Evolutionary conservation across 2,329 filamentous ascomycete genomes (phyloP), one percentile per base, ranked within the genome.

Genomic region (Bipolaris gigantea): DNA sequence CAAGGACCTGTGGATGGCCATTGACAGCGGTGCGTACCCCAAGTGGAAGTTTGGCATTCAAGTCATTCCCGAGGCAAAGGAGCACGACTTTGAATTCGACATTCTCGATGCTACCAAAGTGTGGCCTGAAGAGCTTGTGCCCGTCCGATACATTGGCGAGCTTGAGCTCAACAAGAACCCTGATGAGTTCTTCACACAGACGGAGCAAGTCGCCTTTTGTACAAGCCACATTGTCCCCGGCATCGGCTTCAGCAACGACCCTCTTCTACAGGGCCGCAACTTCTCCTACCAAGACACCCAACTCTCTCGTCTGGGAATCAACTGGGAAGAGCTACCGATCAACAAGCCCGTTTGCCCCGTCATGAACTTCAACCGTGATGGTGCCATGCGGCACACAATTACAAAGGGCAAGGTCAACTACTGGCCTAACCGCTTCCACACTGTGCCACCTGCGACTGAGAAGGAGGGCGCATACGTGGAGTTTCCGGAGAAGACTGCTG

Each of bases 41-140:
- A 88, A 85, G 66, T 94, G 89, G 89, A 88, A 88, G 66, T 90
- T 94, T 55, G 89, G 88, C 39, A 86, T 95, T n/a, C 90, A 95
- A 67, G 80, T 86, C 3, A 83, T 94, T 19, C 83, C 87, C 0
- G 89, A 93, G 60, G 81, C 80, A 8, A 81, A 86, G 44, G 84
- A 90, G 69, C 80, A 93, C 57, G 84, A 89, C 15, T 95, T 93
- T 56, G 90, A 93, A 6, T 93, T 94, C 56, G 90, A 94, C 65
- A 87, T 93, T 27, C 82, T 95, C 1, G 90, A 95, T 62, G 87
- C 90, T 0, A 95, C 90, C 34, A 94, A 95, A 76, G 74, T 93
- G 23, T 94, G 90, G 89, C 90, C 90, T 0, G 89, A 94, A 68
- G 88, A 93, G 11, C 75, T 86, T 0, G 78, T 92, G 0, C 90